Percentiles rank a stretch among this genome's conserved stretches.
phyloP scores from a whole-genome alignment of 331 rosid genomes.

The Acacia pycnantha region DNA sequence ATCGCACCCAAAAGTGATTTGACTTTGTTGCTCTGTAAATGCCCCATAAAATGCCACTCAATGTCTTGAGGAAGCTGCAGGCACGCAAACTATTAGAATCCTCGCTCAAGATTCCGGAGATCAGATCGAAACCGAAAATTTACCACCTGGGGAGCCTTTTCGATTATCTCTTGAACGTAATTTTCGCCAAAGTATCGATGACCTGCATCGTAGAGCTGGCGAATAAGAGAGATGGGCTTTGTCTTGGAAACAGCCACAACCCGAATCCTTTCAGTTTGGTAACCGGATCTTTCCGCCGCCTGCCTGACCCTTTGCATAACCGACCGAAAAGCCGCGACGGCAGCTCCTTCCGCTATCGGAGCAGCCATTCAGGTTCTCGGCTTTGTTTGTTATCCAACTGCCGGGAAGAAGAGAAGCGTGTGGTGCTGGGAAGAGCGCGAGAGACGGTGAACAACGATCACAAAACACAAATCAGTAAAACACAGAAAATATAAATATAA shows the following conservation, averaged over 20 bases:
- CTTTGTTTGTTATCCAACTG: background rate
- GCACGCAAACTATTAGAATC: conserved; percentile 19
- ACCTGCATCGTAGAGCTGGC: conserved; percentile 74
- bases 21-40: conserved; percentile 91
- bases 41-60: conserved; percentile 90
- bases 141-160: conserved; percentile 82
- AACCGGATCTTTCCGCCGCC: conserved; percentile 68
- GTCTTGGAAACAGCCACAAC: conserved; percentile 87
- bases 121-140: background rate
- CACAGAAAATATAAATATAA: background rate
- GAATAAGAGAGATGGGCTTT: conserved; percentile 65
- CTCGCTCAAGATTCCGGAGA: background rate
- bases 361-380: conserved; percentile 49
- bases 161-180: conserved; percentile 77
- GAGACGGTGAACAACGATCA: background rate
- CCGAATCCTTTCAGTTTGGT: conserved; percentile 41
- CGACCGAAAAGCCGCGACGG: conserved; percentile 64
- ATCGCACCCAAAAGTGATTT: conserved; percentile 61
- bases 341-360: conserved; percentile 59
- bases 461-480: background rate
- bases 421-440: background rate
- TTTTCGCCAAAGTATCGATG: conserved; percentile 84
- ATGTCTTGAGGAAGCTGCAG: conserved; percentile 82
- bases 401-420: conserved; percentile 1
- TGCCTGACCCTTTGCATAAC: conserved; percentile 64